Evolutionary conservation across 2,329 filamentous ascomycete genomes (phyloP), one percentile per base, ranked within the genome.

Genomic region (Myriosclerotinia curreyana): DNA sequence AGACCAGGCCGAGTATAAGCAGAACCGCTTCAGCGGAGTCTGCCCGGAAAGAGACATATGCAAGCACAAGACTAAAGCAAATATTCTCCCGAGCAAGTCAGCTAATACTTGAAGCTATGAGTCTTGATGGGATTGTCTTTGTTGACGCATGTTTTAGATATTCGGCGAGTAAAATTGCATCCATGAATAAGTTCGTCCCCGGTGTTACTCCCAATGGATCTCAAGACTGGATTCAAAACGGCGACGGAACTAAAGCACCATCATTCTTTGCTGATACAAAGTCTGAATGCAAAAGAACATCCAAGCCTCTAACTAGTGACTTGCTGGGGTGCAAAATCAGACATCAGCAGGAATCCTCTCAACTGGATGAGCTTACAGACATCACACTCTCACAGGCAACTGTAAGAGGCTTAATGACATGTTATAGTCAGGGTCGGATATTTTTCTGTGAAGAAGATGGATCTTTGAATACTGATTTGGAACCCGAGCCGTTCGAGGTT

Each of bases 391-490:
- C 56, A 17, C 64, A 69, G 38, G 54, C 65, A 4, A 65, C 64
- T n/a, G 52, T 71, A 6, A 55, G 59, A n/a, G 61, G 48, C 11
- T 56, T 72, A 5, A 56, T 70, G 9, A 58, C 51, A 25, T 58
- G 52, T 22, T 72, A 71, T 64, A 59, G 64, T 11, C 67, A 70
- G 25, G 71, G 71, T 17, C 55, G 69, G 20, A 68, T 71, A 4
- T 71, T 71, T 46, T 20, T 59, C 17, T 69, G 68, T 28, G 54
- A 69, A 49, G 61, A 66, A 34, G 55, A 68, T 60, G 66, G 68
- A 0, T 60, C 48, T 31, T 49, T 67, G 1, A 14, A 64, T 56
- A 3, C 20, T 28, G 60, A 62, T n/a, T 15, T 40, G 2, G 62
- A 54, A 34, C 38, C 58, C 9, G 53, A 48, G 22, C 42, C 60